A percentile compares a stretch with the other conserved stretches of the same genome.
Evolutionary conservation across 2,329 filamentous ascomycete species (phyloP).

Genomic region (Venturia pyrina): DNA sequence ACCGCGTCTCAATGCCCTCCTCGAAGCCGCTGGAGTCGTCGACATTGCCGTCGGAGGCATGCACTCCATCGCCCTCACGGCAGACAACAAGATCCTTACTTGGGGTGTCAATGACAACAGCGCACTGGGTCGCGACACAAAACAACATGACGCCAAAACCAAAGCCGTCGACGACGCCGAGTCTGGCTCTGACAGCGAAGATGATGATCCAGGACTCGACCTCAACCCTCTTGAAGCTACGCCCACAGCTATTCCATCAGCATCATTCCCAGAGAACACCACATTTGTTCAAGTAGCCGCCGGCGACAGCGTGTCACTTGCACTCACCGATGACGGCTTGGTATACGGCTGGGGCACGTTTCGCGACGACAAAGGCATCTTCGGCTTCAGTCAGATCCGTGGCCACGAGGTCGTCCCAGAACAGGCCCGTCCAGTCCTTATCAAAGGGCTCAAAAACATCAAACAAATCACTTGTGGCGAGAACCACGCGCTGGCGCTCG

Average conservation of each 20-base stretch:
- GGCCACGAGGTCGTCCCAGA: conserved; percentile 33
- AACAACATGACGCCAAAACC: conserved; percentile 17
- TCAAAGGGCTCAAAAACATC: conserved; percentile 57
- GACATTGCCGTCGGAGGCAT: conserved; percentile 72
- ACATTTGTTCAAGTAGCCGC: conserved; percentile 59
- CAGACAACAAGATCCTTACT: conserved; percentile 71
- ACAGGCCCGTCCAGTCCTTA: conserved; percentile 43
- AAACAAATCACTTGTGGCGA: conserved; percentile 54
- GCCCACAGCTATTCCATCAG: conserved; percentile 46
- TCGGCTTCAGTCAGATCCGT: conserved; percentile 48
- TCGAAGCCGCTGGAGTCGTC: conserved; percentile 56
- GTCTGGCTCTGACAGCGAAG: conserved; percentile 31
- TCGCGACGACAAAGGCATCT: conserved; percentile 55
- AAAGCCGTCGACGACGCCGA: conserved; percentile 48
- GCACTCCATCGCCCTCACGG: conserved; percentile 67
- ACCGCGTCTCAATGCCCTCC: conserved; percentile 56
- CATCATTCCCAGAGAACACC: conserved; percentile 51
- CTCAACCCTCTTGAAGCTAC: conserved; percentile 65
- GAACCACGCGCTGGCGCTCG: conserved; percentile 62
- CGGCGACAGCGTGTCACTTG: conserved; percentile 66
- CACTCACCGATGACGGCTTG: conserved; percentile 61
- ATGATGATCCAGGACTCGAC: conserved; percentile 48
- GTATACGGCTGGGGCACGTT: conserved; percentile 84
- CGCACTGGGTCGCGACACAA: conserved; percentile 64
- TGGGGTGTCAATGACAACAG: conserved; percentile 86